Evolutionary conservation across 2,329 filamentous ascomycete species (phyloP).

Genomic region (Pleoardoris graminearum): DNA sequence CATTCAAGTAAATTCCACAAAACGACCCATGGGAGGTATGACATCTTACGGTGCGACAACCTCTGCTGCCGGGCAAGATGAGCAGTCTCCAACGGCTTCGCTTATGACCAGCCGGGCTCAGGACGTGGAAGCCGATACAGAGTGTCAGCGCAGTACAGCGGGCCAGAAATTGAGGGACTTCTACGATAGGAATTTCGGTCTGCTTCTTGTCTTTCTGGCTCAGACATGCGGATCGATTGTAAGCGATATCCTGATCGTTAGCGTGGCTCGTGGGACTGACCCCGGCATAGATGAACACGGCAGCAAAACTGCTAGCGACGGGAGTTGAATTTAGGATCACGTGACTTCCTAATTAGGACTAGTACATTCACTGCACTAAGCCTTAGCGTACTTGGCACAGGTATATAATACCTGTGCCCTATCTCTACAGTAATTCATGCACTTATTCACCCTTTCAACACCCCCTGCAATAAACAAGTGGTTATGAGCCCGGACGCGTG

Average conservation of each 20-base stretch:
- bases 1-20: no score
- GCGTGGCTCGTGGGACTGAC: not conserved
- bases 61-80: not conserved
- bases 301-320: conserved; percentile 30
- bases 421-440: no score
- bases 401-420: no score
- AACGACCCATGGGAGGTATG: not conserved
- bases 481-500: no score
- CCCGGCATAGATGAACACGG: conserved; percentile 25
- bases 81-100: not conserved
- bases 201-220: conserved; percentile 29
- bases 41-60: conserved; percentile 1
- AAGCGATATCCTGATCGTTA: not conserved
- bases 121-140: not conserved
- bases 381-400: no score
- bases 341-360: no score
- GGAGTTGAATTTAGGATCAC: no score
- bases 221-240: conserved; percentile 46
- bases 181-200: conserved; percentile 29
- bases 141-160: not conserved
- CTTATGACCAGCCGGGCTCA: not conserved
- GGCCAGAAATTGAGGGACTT: conserved; percentile 16
- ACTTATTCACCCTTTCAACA: no score
- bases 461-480: no score
- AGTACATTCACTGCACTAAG: no score